Evolutionary conservation across 1,284 basidiomycete species (phyloP).

Genomic region (Ustanciosporium gigantosporum): DNA sequence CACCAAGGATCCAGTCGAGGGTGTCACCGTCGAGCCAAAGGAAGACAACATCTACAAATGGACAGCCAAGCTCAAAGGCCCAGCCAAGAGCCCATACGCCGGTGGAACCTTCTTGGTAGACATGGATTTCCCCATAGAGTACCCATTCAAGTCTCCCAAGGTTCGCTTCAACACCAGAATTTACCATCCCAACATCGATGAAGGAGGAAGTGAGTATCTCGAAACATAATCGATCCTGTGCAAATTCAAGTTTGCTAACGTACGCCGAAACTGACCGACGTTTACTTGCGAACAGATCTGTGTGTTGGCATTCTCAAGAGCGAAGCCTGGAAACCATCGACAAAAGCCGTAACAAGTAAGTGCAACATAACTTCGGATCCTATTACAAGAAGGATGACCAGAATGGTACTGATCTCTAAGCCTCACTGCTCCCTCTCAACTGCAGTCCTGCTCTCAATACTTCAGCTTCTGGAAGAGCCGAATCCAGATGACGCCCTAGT

Average conservation of each 20-base stretch:
- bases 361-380: conserved; percentile 1
- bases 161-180: conserved; percentile 53
- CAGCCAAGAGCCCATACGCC: conserved; percentile 46
- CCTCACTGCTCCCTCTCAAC: too few species aligned
- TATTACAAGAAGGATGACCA: too few species aligned
- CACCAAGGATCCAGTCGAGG: conserved; percentile 40
- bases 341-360: conserved; percentile 57
- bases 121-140: conserved; percentile 60
- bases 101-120: conserved; percentile 57
- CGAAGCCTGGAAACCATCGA: conserved; percentile 61
- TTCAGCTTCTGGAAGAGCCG: conserved; percentile 55
- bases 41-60: conserved; percentile 55
- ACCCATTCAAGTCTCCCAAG: conserved; percentile 61
- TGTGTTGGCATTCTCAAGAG: conserved; percentile 59
- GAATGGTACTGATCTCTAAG: too few species aligned
- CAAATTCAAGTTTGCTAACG: background rate
- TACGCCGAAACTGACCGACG: background rate
- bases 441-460: conserved; percentile 52
- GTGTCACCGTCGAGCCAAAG: conserved; percentile 42
- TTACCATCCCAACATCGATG: conserved; percentile 61
- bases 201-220: conserved; percentile 50
- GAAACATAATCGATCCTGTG: too few species aligned
- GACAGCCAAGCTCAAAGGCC: conserved; percentile 44
- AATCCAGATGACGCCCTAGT: conserved; percentile 58
- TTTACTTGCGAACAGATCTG: conserved; percentile 9